Evolutionary conservation across 768 basidiomycete genomes (phyloP).

Genomic region (Termitomyces sp.): DNA sequence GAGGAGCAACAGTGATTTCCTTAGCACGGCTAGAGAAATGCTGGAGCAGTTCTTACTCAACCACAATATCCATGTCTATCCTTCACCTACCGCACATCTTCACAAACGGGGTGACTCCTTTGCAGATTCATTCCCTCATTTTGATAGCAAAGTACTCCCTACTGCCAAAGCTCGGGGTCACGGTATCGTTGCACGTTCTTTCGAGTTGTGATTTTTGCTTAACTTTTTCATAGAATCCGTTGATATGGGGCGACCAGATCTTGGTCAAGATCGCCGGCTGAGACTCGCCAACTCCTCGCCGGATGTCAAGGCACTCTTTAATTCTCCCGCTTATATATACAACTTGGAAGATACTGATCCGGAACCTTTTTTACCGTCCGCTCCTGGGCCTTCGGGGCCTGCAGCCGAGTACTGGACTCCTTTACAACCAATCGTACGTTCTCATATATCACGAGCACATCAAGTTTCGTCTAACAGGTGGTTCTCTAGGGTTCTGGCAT

Average conservation of each 20-base stretch:
- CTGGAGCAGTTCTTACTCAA: slow-evolving; percentile 86
- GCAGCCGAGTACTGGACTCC: slow-evolving; percentile 74
- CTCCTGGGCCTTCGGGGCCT: slow-evolving; percentile 25
- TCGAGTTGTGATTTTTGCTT: background rate
- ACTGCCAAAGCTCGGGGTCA: slow-evolving; percentile 66
- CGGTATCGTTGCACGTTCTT: slow-evolving; percentile 26
- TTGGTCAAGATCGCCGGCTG: slow-evolving; percentile 66
- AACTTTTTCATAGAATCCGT: slow-evolving; percentile 53
- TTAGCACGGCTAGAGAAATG: slow-evolving; percentile 85
- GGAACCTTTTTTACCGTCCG: slow-evolving; percentile 48
- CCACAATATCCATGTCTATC: slow-evolving; percentile 80
- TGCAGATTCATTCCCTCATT: slow-evolving; percentile 93
- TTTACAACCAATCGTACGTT: slow-evolving; percentile 66
- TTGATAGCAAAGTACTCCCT: slow-evolving; percentile 90
- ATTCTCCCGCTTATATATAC: slow-evolving; percentile 78
- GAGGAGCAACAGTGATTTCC: slow-evolving; percentile 89
- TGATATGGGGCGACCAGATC: slow-evolving; percentile 67
- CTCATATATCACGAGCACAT: slow-evolving; percentile 4
- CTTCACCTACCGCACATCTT: slow-evolving; percentile 68
- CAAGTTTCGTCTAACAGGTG: background rate
- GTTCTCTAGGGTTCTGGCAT: slow-evolving; percentile 57
- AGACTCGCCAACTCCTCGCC: slow-evolving; percentile 87
- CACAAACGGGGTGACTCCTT: slow-evolving; percentile 91
- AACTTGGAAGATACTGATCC: slow-evolving; percentile 70
- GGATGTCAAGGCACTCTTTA: slow-evolving; percentile 93